Evolutionary conservation across 2,329 filamentous ascomycete species (phyloP), one percentile per base, ranked within the genome.

Genomic region (Teratosphaeria viscida): DNA sequence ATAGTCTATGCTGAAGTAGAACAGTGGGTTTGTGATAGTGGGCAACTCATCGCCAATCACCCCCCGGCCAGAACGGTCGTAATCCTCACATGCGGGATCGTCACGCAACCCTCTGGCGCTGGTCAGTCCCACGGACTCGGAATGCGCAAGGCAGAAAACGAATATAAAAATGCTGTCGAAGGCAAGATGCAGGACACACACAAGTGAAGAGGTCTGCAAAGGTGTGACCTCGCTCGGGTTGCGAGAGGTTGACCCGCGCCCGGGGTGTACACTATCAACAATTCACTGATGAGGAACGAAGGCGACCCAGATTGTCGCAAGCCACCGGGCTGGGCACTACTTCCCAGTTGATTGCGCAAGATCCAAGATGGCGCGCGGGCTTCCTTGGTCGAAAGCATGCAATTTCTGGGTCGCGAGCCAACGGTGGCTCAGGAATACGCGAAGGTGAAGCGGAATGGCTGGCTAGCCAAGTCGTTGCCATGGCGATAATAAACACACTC

Each of bases 261-360:
- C 43, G 29, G 29, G 29, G 29, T 32, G 29, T 32, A 32, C 43
- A 19, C 43, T 19, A 49, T 49, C 43, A 49, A 49, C 43, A 49
- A 49, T 5, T 49, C 19, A 49, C 43, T 23, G 43, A 19, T 23
- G 43, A 19, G 16, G 43, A 19, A 49, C 43, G 43, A 16, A 39
- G 29, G 37, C 19, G 37, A n/a, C 12, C 37, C 37, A 43, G 16
- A 43, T 43, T 43, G 12, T 43, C 37, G 37, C 37, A 49, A 49
- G 43, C 43, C 43, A 49, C 43, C 43, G n/a, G 43, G 43, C 43
- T 49, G 43, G 43, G 43, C 43, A 49, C 43, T 23, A n/a, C 53
- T 55, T 32, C 53, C 53, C 26, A 55, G 53, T 55, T 37, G 53
- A 32, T 55, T 55, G 53, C 53, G 53, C 53, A 32, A 55, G 19